phyloP scores from a whole-genome alignment of 2,329 filamentous ascomycete genomes.

The Colletotrichum abscissum region DNA sequence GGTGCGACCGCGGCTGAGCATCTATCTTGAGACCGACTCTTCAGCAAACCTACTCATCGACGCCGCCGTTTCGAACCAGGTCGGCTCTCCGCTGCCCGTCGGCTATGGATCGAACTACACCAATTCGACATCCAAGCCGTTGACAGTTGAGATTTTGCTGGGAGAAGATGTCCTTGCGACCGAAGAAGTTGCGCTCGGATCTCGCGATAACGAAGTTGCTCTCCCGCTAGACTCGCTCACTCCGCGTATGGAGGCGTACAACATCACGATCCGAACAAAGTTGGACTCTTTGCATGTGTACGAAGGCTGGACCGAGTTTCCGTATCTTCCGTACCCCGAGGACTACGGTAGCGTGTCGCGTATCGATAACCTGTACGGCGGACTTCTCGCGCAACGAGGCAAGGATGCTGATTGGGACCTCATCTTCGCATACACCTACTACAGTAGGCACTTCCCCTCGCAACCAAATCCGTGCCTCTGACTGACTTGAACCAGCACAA shows the following conservation, averaged over 20 bases:
- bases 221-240: constrained; percentile 50
- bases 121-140: constrained; percentile 38
- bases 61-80: constrained; percentile 53
- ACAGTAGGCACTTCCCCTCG: constrained; percentile 37
- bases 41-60: constrained; percentile 56
- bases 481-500: constrained; percentile 42
- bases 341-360: constrained; percentile 54
- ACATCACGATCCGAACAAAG: constrained; percentile 48
- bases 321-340: constrained; percentile 55
- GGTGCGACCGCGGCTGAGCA: constrained; percentile 57
- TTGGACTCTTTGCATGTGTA: constrained; percentile 14
- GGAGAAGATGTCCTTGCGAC: constrained; percentile 46
- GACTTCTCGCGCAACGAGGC: constrained; percentile 41
- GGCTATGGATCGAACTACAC: constrained; percentile 36
- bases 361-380: constrained; percentile 58
- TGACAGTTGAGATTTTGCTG: constrained; percentile 49
- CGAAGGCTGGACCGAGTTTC: constrained; percentile 42
- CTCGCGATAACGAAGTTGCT: constrained; percentile 47
- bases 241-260: constrained; percentile 50
- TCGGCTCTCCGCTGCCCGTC: constrained; percentile 49
- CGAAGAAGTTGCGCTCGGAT: constrained; percentile 47
- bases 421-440: constrained; percentile 52
- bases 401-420: constrained; percentile 48
- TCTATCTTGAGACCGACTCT: constrained; percentile 56
- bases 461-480: too few species aligned